These are phyloP conservation scores for Penicillium soppii DNA, from an alignment of 495 filamentous ascomycete species.

Conservation along the genomic window DNA sequence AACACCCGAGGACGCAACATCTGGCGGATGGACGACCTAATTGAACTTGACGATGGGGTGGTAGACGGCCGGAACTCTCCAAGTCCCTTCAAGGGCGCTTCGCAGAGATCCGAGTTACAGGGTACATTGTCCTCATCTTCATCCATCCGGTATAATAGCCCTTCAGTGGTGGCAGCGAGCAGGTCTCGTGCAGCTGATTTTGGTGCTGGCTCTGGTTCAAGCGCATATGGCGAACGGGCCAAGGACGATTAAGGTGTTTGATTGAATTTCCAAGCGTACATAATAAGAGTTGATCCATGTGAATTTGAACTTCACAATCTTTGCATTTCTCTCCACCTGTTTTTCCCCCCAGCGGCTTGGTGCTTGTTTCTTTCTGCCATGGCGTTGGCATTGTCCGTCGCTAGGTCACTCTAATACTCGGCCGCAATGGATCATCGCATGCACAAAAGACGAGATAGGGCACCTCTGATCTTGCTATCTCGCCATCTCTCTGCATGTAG, in stretches of 20 bases:
- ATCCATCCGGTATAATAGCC: conserved; percentile 22
- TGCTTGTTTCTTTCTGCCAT: conserved; percentile 9
- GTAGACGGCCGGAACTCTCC: conserved; percentile 33
- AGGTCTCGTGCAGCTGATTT: conserved; percentile 37
- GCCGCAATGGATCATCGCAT: conserved; percentile 2
- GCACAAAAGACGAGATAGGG: background rate
- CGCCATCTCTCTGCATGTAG: background rate
- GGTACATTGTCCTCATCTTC: conserved; percentile 22
- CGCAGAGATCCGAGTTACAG: conserved; percentile 20
- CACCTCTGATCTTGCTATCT: background rate
- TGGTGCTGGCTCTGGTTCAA: conserved; percentile 9
- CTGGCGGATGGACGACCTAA: conserved; percentile 65
- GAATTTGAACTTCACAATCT: conserved; percentile 12
- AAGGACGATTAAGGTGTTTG: conserved; percentile 34
- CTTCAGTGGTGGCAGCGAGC: conserved; percentile 39
- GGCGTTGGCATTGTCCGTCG: background rate
- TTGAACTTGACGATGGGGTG: conserved; percentile 71
- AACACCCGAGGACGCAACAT: conserved; percentile 31
- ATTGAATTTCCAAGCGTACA: conserved; percentile 23
- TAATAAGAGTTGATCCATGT: conserved; percentile 24
- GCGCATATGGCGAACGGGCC: conserved; percentile 18
- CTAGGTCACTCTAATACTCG: background rate
- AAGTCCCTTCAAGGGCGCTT: conserved; percentile 14
- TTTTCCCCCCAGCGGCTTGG: conserved; percentile 18
- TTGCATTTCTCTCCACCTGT: conserved; percentile 15